phyloP scores from a whole-genome alignment of 1,284 basidiomycete species.

The Singerocomus rubriflavus region DNA sequence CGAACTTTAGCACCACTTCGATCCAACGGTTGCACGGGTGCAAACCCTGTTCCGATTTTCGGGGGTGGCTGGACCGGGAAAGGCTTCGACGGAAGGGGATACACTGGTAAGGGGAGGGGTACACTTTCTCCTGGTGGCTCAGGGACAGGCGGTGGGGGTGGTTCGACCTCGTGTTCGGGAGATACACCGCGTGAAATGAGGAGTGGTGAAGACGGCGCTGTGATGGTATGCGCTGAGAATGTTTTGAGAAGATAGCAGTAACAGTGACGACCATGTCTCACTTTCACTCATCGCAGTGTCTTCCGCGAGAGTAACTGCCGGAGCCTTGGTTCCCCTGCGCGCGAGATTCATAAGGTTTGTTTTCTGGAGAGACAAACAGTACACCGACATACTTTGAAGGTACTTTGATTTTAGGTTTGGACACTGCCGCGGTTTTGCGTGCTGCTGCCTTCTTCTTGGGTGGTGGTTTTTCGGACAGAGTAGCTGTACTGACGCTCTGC shows the following conservation, averaged over 20 bases:
- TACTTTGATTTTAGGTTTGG: conserved; percentile 38
- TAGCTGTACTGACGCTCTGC: conserved; percentile 16
- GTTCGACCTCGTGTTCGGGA: conserved; percentile 28
- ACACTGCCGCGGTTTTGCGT: conserved; percentile 35
- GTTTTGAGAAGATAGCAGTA: conserved; percentile 1
- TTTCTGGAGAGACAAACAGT: not conserved
- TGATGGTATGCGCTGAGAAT: conserved; percentile 37
- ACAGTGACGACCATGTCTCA: conserved; percentile 19
- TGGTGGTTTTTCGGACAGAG: conserved; percentile 27
- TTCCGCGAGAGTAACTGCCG: conserved; percentile 24
- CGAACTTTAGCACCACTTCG: conserved; percentile 56
- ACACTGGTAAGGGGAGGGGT: conserved; percentile 66
- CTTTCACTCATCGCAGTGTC: conserved; percentile 45
- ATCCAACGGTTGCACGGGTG: conserved; percentile 62
- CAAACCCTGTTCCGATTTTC: conserved; percentile 70
- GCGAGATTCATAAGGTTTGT: not conserved
- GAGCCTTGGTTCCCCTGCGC: conserved; percentile 20
- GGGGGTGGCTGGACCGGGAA: conserved; percentile 74
- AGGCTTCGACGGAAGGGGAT: conserved; percentile 72
- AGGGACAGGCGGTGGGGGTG: conserved; percentile 35
- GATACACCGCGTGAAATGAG: conserved; percentile 28
- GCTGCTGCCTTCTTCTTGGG: conserved; percentile 41
- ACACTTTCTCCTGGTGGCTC: conserved; percentile 52
- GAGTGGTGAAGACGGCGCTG: conserved; percentile 46
- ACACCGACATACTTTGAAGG: conserved; percentile 37